Evolutionary conservation across 768 basidiomycete genomes (phyloP), one percentile per base, ranked within the genome.

Genomic region (Pisolithus tinctorius): DNA sequence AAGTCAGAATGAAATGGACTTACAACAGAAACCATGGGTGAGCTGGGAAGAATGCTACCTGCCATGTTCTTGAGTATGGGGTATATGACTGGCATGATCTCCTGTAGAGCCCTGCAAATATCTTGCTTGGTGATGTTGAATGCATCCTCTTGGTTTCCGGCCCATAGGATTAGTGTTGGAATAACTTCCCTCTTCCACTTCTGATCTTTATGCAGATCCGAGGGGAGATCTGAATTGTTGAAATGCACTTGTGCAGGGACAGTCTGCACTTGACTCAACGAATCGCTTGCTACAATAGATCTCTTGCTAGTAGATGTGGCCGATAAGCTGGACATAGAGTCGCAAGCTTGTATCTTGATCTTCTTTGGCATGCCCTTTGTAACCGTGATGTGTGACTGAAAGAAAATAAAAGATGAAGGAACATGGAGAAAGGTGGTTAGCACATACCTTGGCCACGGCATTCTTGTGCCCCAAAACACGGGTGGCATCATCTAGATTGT

Each of bases 61-160:
- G 17, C 13, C 10, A 4, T 25, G 13, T 42, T 42, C 20, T 42
- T 42, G 20, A 42, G 40, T 9, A 16, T 11, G 16, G 40, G 40
- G 40, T 42, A 42, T 25, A 42, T 20, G 2, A 42, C 40, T 9
- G 40, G 16, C 4, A 42, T 23, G 45, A 48, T 48, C 23, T 38
- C 25, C 37, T 9, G 11, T 10, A 48, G n/a, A 27, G 36, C 36
- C 2, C 16, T 4, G 8, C 36, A 23, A 14, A 48, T 26, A 6
- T 48, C 47, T 27, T 39, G 36, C 47, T 39, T 48, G 14, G 17
- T 14, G 16, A 48, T 48, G 39, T 48, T 39, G 36, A 36, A 48
- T 14, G 39, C 37, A 16, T 48, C 23, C 4, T 27, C 20, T 26
- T 48, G 47, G 38, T 26, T 27, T 26, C 20, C 23, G 7, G 37